Conservation (phyloP, 129 eudicot species). For the Saussurea involucrata region DNA sequence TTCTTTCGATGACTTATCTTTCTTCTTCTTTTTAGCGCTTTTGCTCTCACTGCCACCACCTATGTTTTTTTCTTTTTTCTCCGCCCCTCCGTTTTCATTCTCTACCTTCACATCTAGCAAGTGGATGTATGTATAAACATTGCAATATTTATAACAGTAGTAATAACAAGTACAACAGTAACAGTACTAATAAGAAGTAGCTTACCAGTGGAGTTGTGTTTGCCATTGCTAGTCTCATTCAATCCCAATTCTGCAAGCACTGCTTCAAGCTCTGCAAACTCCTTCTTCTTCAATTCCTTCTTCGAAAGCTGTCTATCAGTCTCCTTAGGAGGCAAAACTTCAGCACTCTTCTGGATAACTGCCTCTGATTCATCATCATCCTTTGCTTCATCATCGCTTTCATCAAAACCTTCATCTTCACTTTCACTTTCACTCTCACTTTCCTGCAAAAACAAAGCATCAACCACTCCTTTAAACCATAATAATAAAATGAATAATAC, state of each 20-base stretch:
- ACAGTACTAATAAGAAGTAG: background rate
- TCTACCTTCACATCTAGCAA: slow-evolving; percentile 38
- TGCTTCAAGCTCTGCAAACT: slow-evolving; percentile 72
- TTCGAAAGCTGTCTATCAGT: slow-evolving; percentile 70
- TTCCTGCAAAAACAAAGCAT: slow-evolving; percentile 34
- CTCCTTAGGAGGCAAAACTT: slow-evolving; percentile 50
- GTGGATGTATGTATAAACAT: background rate
- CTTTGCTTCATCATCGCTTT: slow-evolving; percentile 59
- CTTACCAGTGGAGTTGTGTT: slow-evolving; percentile 39
- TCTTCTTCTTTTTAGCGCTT: slow-evolving; percentile 67
- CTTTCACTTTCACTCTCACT: slow-evolving; percentile 81
- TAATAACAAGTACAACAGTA: too few species aligned
- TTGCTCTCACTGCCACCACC: slow-evolving; percentile 45
- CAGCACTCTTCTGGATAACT: slow-evolving; percentile 34
- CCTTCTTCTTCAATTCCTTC: slow-evolving; percentile 72
- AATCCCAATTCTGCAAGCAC: slow-evolving; percentile 62
- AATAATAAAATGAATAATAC: too few species aligned
- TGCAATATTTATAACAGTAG: too few species aligned
- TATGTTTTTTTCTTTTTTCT: slow-evolving; percentile 39
- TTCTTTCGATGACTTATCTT: slow-evolving; percentile 56
- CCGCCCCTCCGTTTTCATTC: slow-evolving; percentile 34
- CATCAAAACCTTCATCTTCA: slow-evolving; percentile 51
- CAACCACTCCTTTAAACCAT: too few species aligned
- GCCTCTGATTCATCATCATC: slow-evolving; percentile 52
- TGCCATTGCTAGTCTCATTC: slow-evolving; percentile 17